Evolutionary conservation across 2,329 filamentous ascomycete species (phyloP).

Genomic region (Leptoxyphium fumago): DNA sequence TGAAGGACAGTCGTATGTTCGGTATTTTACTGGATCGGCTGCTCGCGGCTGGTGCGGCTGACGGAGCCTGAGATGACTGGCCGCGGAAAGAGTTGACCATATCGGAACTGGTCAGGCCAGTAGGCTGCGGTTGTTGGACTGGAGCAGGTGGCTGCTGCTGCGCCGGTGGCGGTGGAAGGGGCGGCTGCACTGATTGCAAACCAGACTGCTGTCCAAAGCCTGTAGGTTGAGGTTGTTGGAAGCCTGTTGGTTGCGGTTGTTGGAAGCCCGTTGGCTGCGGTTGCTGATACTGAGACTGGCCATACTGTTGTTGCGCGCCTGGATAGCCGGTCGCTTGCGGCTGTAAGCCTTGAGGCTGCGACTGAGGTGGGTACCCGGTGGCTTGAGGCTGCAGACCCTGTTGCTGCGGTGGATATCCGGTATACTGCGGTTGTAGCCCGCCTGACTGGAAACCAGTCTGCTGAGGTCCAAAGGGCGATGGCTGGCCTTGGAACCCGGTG

Average conservation of each 20-base stretch:
- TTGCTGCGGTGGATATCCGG: constrained; percentile 41
- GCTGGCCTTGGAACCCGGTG: constrained; percentile 39
- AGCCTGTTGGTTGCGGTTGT: constrained; percentile 26
- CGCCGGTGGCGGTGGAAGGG: constrained; percentile 19
- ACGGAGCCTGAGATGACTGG: constrained; percentile 35
- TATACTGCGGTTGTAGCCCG: constrained; percentile 51
- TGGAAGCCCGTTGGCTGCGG: constrained; percentile 39
- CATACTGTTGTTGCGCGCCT: constrained; percentile 32
- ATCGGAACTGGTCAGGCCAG: constrained; percentile 47
- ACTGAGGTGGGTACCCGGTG: constrained; percentile 19
- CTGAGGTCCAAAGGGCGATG: constrained; percentile 40
- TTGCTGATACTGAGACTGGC: constrained; percentile 25
- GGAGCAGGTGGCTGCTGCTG: constrained; percentile 35
- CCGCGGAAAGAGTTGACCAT: constrained; percentile 49
- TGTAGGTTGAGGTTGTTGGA: constrained; percentile 8
- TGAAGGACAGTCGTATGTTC: constrained; percentile 87
- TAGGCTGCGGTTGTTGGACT: constrained; percentile 38
- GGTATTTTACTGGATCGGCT: constrained; percentile 64
- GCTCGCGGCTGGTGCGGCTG: constrained; percentile 48
- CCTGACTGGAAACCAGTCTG: constrained; percentile 38
- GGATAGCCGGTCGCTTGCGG: constrained; percentile 21
- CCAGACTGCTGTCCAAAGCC: constrained; percentile 14
- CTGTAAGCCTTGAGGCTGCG: constrained; percentile 33
- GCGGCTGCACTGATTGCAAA: constrained; percentile 9
- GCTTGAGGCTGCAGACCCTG: constrained; percentile 21